Evolutionary conservation across 192 early-diverging fungal species (phyloP), one percentile per base, ranked within the genome.

Genomic region (Backusella sp.): DNA sequence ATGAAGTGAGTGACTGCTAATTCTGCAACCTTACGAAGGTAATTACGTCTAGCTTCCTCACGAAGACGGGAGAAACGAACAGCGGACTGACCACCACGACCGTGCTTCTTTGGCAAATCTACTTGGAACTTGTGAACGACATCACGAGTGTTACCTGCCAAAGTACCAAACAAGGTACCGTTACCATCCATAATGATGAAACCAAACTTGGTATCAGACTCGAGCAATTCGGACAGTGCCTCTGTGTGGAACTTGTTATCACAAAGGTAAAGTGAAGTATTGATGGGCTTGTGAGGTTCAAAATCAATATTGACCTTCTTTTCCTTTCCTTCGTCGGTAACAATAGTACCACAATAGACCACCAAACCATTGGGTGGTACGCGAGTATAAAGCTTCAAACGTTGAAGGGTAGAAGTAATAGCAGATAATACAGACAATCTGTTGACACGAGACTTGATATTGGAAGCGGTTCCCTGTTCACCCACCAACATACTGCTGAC

Each of bases 241-340:
- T 98, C 95, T 15, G 95, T 96, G 77, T 99, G 98, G 91, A 99
- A 99, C 84, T 98, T 97, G 92, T 98, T 99, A 84, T 99, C 98
- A 83, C 96, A 97, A 72, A 96, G 85, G 86, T 99, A 99, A 59
- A 99, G 88, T 8, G 95, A 97, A 39, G 96, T 97, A 89, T 99
- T 99, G 90, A 99, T 94, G 72, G 98, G 95, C 85, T 99, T 99
- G 89, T 97, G 96, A 9, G 98, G 98, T 88, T 97, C 96, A 84
- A 99, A 96, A 83, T 99, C 96, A 73, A 98, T 97, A 84, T 92
- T 98, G 82, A 99, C 94, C 87, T 96, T 96, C 91, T 97, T 98
- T 82, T 99, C 98, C 84, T 99, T 99, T 82, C 96, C 96, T 81
- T 99, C 98, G 30, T 98, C 97, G 1, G 98, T 99, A 46, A 99